phyloP scores from a whole-genome alignment of 352 stramenopile genomes.

The Pilasporangium apinafurcum region DNA sequence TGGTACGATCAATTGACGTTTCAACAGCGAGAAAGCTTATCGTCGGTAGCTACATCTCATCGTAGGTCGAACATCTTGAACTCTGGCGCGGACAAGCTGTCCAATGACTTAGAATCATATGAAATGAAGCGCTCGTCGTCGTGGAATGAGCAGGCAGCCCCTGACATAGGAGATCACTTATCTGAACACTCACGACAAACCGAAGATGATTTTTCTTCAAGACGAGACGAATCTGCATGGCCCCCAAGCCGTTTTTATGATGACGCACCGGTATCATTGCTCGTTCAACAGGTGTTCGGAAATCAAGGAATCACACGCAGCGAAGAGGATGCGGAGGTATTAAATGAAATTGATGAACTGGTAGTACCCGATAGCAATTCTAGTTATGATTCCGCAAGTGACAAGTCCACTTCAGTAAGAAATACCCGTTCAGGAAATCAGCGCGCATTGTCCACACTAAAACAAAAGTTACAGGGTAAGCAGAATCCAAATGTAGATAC shows the following conservation, averaged over 20 bases:
- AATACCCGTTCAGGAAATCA: too few species aligned
- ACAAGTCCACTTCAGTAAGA: too few species aligned
- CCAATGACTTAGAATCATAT: conserved; percentile 1
- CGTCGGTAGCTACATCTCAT: conserved; percentile 4
- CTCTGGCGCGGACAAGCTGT: not conserved
- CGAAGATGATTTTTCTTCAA: conserved; percentile 3
- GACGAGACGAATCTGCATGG: not conserved
- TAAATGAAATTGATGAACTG: too few species aligned
- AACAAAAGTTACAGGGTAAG: conserved; percentile 17
- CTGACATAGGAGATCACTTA: too few species aligned
- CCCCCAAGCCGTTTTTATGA: too few species aligned
- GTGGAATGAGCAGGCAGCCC: not conserved
- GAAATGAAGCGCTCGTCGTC: too few species aligned
- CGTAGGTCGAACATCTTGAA: not conserved
- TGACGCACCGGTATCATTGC: conserved; percentile 26
- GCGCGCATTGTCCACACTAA: conserved; percentile 14
- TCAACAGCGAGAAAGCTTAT: conserved; percentile 13
- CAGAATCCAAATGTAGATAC: conserved; percentile 8
- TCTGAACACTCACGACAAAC: conserved; percentile 2
- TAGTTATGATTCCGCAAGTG: too few species aligned
- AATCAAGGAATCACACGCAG: not conserved
- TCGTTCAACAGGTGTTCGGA: conserved; percentile 43
- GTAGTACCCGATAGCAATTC: too few species aligned
- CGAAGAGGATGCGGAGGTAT: too few species aligned
- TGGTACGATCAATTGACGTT: conserved; percentile 56